Evolutionary conservation across 495 filamentous ascomycete genomes (phyloP).

Genomic region (Aspergillus steynii): DNA sequence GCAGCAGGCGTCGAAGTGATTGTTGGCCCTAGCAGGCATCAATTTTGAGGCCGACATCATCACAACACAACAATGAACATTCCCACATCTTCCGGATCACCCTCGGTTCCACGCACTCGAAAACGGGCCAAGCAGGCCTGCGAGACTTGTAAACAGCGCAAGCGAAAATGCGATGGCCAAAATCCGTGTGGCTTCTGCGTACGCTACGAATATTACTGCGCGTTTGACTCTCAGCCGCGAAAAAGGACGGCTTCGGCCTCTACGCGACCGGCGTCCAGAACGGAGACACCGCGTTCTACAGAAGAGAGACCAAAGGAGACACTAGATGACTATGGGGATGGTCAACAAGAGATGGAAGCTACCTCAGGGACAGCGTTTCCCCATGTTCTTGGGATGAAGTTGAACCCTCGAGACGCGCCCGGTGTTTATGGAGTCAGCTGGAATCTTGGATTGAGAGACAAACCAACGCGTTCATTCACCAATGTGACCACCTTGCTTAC

Average conservation of each 20-base stretch:
- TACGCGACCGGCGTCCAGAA: neutral
- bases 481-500: slow-evolving; percentile 37
- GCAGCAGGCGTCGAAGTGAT: no score
- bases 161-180: slow-evolving; percentile 48
- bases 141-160: slow-evolving; percentile 46
- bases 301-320: slow-evolving; percentile 24
- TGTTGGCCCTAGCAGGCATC: no score
- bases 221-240: slow-evolving; percentile 25
- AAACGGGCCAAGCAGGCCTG: slow-evolving; percentile 42
- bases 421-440: slow-evolving; percentile 8
- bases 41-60: no score
- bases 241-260: neutral
- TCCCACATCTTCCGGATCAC: neutral
- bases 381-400: neutral
- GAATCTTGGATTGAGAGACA: slow-evolving; percentile 9
- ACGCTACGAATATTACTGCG: slow-evolving; percentile 47
- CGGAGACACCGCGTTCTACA: neutral
- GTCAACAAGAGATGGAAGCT: slow-evolving; percentile 10
- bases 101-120: slow-evolving; percentile 6
- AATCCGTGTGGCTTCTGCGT: slow-evolving; percentile 45
- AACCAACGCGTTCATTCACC: slow-evolving; percentile 35
- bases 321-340: neutral
- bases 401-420: slow-evolving; percentile 2
- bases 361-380: slow-evolving; percentile 12
- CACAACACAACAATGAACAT: no score